Conservation (phyloP, 73 alveolate genomes). For the Paramecium sonneborni region DNA sequence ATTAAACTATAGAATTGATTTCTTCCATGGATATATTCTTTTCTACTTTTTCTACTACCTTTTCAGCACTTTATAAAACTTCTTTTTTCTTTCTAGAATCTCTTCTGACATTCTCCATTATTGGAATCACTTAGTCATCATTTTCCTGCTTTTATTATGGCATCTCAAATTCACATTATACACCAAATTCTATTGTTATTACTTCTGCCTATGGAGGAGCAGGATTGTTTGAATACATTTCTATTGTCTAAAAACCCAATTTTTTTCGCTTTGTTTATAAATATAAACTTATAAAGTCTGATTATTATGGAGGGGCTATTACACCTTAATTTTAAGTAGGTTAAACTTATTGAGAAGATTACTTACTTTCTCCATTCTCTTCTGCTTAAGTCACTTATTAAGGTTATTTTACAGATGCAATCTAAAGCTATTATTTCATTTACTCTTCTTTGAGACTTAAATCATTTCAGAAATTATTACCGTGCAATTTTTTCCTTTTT, state of each 20-base stretch:
- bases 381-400: neutral
- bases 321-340: neutral
- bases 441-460: neutral
- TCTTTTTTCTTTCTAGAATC: neutral
- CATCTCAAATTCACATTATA: neutral
- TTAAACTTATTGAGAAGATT: neutral
- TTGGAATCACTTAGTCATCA: slow-evolving; percentile 8
- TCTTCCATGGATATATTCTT: slow-evolving; percentile 41
- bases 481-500: neutral
- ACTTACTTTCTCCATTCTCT: neutral
- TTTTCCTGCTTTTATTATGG: neutral
- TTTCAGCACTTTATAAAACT: slow-evolving; percentile 38
- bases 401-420: neutral
- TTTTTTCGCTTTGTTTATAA: slow-evolving; percentile 15
- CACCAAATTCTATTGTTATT: slow-evolving; percentile 44
- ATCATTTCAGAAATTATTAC: neutral
- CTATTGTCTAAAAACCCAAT: slow-evolving; percentile 3
- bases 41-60: neutral
- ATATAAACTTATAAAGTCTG: slow-evolving; percentile 3
- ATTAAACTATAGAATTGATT: slow-evolving; percentile 47
- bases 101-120: slow-evolving; percentile 10
- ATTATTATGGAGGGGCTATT: neutral
- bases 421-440: neutral
- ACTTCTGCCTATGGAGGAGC: neutral
- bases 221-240: slow-evolving; percentile 18